Conservation (phyloP, 306 rosid genomes). For the Vigna hirtella region DNA sequence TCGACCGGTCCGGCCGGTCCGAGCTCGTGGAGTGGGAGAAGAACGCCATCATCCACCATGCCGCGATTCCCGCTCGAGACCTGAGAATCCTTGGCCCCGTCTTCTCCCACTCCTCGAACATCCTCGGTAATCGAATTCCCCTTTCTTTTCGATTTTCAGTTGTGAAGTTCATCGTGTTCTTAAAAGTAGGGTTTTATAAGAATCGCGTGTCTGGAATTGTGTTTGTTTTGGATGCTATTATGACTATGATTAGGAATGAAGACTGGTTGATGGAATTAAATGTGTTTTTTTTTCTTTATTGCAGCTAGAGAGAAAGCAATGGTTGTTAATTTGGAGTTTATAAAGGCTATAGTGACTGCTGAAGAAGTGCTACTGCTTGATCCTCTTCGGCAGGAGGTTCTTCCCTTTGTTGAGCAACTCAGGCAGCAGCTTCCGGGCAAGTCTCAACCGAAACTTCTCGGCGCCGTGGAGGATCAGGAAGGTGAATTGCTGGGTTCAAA, state of each 20-base stretch:
- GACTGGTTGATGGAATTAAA: not conserved
- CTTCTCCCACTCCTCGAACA: slow-evolving; percentile 92
- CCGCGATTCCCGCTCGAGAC: slow-evolving; percentile 86
- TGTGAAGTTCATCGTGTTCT: not conserved
- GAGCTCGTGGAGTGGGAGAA: slow-evolving; percentile 91
- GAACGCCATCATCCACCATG: slow-evolving; percentile 76
- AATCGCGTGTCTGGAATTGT: not conserved
- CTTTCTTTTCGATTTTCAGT: not conserved
- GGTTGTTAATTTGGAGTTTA: slow-evolving; percentile 94
- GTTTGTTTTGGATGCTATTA: not conserved
- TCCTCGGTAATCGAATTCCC: slow-evolving; percentile 69
- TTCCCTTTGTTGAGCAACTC: slow-evolving; percentile 93
- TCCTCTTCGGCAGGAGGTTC: slow-evolving; percentile 85
- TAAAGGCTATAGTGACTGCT: slow-evolving; percentile 82
- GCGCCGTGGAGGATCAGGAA: slow-evolving; percentile 62
- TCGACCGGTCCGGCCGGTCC: slow-evolving; percentile 72
- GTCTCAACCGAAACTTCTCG: slow-evolving; percentile 56
- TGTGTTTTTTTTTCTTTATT: not conserved
- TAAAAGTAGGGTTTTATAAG: slow-evolving; percentile 15
- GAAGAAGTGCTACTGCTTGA: slow-evolving; percentile 91
- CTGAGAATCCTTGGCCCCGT: slow-evolving; percentile 91
- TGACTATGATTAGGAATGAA: not conserved
- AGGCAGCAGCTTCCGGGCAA: slow-evolving; percentile 73
- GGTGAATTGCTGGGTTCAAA: slow-evolving; percentile 57
- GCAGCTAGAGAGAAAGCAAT: slow-evolving; percentile 95